phyloP scores from a whole-genome alignment of 495 filamentous ascomycete species.

The Clohesyomyces aquaticus region DNA sequence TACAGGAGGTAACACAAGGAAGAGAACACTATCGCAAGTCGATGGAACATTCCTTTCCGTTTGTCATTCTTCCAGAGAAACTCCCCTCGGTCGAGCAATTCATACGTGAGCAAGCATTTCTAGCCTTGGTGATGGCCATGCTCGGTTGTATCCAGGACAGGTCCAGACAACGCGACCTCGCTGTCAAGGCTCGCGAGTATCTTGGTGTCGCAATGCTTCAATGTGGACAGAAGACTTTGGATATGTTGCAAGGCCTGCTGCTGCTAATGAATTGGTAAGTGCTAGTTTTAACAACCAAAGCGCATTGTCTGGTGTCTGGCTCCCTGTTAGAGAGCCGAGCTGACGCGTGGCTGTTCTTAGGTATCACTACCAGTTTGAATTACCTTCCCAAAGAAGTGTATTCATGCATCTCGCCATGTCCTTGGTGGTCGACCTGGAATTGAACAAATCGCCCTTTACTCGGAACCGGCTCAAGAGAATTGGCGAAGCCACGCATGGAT shows the following conservation, averaged over 20 bases:
- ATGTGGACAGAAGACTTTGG: constrained; percentile 13
- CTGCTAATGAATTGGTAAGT: constrained; percentile 18
- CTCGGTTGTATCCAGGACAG: constrained; percentile 22
- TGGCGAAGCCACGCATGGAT: background rate
- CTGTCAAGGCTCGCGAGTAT: constrained; percentile 5
- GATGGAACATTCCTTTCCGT: constrained; percentile 18
- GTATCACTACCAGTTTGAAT: constrained; percentile 22
- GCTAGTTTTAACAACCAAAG: background rate
- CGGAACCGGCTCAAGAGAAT: constrained; percentile 5
- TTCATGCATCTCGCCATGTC: constrained; percentile 24
- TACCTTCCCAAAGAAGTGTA: constrained; percentile 1
- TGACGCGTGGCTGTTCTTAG: background rate
- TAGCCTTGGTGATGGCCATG: constrained; percentile 24
- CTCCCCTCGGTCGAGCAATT: background rate
- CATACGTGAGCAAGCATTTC: constrained; percentile 15
- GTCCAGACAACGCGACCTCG: constrained; percentile 11
- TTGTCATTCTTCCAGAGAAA: constrained; percentile 1
- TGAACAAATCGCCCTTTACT: constrained; percentile 20
- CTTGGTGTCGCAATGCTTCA: background rate
- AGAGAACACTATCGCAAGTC: constrained; percentile 7
- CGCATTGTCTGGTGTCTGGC: too few relatives aligned
- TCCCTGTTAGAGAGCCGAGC: too few relatives aligned
- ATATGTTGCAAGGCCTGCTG: constrained; percentile 21
- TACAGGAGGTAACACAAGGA: constrained; percentile 3
- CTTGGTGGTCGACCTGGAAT: constrained; percentile 23